Evolutionary conservation across 495 filamentous ascomycete genomes (phyloP).

Genomic region (Xylaria telfairii): DNA sequence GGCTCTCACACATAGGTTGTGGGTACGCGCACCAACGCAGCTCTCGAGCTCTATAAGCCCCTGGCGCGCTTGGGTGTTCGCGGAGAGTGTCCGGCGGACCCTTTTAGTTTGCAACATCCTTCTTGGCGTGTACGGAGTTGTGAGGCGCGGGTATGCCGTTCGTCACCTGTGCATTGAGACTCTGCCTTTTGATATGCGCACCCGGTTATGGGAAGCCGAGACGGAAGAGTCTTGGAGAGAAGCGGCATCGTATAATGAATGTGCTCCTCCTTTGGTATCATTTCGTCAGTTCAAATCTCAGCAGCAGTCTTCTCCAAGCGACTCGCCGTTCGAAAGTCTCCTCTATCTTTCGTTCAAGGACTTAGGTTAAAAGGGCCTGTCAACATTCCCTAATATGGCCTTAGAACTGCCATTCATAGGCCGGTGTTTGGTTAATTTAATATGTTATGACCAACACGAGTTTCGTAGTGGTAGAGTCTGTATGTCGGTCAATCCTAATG

Average conservation of each 20-base stretch:
- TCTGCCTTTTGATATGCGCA: conserved; percentile 7
- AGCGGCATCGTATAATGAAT: not conserved
- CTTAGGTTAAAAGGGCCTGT: not conserved
- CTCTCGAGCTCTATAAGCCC: not conserved
- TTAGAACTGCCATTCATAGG: not conserved
- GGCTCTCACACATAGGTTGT: not conserved
- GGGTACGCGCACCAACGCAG: not conserved
- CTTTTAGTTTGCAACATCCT: conserved; percentile 4
- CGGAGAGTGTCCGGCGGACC: conserved; percentile 2
- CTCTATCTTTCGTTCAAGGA: conserved; percentile 2
- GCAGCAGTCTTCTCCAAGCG: not conserved
- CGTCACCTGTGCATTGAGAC: not conserved
- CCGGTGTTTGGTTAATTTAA: not conserved
- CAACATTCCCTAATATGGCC: not conserved
- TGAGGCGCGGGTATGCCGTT: not conserved
- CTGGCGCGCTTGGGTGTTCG: not conserved
- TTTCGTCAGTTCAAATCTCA: conserved; percentile 1
- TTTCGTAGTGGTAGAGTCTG: not conserved
- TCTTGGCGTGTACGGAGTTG: not conserved
- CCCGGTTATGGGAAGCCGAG: conserved; percentile 3
- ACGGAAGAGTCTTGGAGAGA: conserved; percentile 3
- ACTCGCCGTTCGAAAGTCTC: not conserved
- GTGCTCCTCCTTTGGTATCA: not conserved
- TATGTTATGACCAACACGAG: not conserved
- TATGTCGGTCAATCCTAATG: not conserved